These are phyloP conservation scores for Tremella mesenterica DNA, from an alignment of 768 basidiomycete genomes.

Conservation along the genomic window DNA sequence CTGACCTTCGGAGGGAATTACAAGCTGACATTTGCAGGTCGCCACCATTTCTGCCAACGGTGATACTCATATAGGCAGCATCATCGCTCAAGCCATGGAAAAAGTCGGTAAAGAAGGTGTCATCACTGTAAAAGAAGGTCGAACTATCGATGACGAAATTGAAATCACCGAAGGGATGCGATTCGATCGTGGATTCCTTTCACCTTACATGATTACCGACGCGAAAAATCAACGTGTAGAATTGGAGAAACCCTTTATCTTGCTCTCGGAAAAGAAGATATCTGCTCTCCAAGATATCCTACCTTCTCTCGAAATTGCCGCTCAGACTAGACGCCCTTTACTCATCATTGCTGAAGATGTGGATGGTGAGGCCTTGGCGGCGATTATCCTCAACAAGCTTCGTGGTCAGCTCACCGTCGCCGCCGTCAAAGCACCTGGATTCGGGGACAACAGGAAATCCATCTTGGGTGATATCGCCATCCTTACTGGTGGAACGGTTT, in stretches of 20 bases:
- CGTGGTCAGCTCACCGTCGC: conserved; percentile 90
- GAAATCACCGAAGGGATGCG: conserved; percentile 99
- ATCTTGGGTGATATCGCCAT: conserved; percentile 95
- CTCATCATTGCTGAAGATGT: conserved; percentile 96
- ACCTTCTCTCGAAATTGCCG: conserved; percentile 60
- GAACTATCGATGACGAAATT: conserved; percentile 96
- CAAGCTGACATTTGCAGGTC: conserved; percentile 48
- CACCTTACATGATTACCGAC: conserved; percentile 96
- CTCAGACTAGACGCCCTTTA: conserved; percentile 69
- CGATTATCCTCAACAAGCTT: conserved; percentile 98
- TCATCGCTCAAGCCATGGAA: conserved; percentile 98
- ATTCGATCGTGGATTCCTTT: conserved; percentile 97
- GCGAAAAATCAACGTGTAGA: conserved; percentile 93
- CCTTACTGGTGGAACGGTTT: conserved; percentile 94
- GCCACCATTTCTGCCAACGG: conserved; percentile 81
- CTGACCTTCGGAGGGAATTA: not conserved
- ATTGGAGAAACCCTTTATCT: conserved; percentile 89
- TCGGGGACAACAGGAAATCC: conserved; percentile 98
- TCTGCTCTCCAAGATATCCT: conserved; percentile 89
- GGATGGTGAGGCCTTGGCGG: conserved; percentile 94
- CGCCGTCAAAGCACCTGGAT: conserved; percentile 91
- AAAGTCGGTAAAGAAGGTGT: conserved; percentile 99
- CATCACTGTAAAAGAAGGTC: conserved; percentile 98
- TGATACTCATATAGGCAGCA: conserved; percentile 79
- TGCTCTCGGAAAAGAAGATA: conserved; percentile 97